phyloP scores from a whole-genome alignment of 768 basidiomycete genomes.

The Suillus decipiens region DNA sequence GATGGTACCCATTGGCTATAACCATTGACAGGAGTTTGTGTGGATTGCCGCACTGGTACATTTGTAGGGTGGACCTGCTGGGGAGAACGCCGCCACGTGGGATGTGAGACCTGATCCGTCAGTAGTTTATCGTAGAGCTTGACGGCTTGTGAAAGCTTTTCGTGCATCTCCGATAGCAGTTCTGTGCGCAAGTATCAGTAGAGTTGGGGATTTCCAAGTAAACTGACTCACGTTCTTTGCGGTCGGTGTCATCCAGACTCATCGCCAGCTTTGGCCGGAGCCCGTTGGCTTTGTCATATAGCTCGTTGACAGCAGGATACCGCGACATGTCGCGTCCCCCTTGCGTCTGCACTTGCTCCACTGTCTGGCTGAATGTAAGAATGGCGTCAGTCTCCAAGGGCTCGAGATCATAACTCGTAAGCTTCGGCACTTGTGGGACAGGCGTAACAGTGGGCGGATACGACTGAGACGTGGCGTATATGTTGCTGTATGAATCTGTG shows the following conservation, averaged over 20 bases:
- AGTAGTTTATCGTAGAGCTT: conserved; percentile 88
- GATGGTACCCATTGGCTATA: conserved; percentile 35
- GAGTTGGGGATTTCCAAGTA: not conserved
- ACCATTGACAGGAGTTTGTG: conserved; percentile 27
- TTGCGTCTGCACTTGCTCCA: conserved; percentile 80
- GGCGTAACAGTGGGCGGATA: conserved; percentile 42
- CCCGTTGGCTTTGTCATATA: conserved; percentile 81
- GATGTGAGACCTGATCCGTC: conserved; percentile 78
- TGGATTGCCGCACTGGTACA: conserved; percentile 1
- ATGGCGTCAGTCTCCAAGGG: conserved; percentile 84
- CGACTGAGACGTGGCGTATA: conserved; percentile 41
- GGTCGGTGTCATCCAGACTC: conserved; percentile 79
- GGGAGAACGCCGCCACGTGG: conserved; percentile 54
- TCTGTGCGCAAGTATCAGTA: conserved; percentile 45
- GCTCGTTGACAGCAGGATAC: conserved; percentile 81
- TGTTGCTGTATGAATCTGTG: conserved; percentile 42
- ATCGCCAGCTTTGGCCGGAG: conserved; percentile 81
- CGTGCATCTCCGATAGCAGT: conserved; percentile 90
- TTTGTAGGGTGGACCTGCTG: conserved; percentile 14
- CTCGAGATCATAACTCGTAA: conserved; percentile 80
- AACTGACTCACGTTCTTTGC: conserved; percentile 75
- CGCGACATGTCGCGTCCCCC: conserved; percentile 77
- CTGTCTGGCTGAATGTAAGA: conserved; percentile 86
- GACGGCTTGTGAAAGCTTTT: conserved; percentile 89
- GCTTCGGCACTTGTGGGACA: conserved; percentile 46